Conservation (phyloP, 176 grass and related monocot species). For the Pontederia paniculata region DNA sequence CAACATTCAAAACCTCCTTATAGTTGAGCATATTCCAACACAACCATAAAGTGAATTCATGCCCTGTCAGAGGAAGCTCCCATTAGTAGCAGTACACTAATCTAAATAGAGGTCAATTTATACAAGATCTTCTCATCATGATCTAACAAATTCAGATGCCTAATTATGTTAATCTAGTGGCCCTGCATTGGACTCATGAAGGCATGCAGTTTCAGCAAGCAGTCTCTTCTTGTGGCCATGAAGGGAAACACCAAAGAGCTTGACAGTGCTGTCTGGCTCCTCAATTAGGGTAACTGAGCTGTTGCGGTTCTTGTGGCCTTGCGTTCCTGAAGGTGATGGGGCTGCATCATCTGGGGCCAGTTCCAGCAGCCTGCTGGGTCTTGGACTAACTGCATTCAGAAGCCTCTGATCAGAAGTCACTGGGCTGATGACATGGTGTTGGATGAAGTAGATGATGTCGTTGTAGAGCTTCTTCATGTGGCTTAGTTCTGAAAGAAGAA, state of each 20-base stretch:
- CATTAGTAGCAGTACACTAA: too few species aligned
- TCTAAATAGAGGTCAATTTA: too few species aligned
- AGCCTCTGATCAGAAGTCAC: conserved; percentile 27
- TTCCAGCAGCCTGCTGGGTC: conserved; percentile 36
- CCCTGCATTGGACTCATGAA: too few species aligned
- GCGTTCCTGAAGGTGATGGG: neutral
- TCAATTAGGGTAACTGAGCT: neutral
- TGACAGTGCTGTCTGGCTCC: conserved; percentile 30
- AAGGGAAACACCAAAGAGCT: conserved; percentile 84
- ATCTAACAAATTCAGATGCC: too few species aligned
- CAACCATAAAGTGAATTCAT: too few species aligned
- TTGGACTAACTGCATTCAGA: neutral
- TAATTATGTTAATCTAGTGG: too few species aligned
- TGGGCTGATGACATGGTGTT: conserved; percentile 56
- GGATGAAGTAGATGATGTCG: conserved; percentile 92
- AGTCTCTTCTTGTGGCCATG: conserved; percentile 52
- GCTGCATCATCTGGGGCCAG: conserved; percentile 11
- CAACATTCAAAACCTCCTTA: too few species aligned
- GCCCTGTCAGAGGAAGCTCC: too few species aligned
- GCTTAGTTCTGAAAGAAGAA: conserved; percentile 69
- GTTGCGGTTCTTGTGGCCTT: conserved; percentile 8
- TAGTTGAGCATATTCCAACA: too few species aligned
- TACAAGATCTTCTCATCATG: too few species aligned
- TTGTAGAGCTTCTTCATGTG: conserved; percentile 98
- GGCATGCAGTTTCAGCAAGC: neutral